Evolutionary conservation across 805 yeast genomes (phyloP), one percentile per base, ranked within the genome.

Genomic region (Hanseniaspora pseudoguilliermondii): DNA sequence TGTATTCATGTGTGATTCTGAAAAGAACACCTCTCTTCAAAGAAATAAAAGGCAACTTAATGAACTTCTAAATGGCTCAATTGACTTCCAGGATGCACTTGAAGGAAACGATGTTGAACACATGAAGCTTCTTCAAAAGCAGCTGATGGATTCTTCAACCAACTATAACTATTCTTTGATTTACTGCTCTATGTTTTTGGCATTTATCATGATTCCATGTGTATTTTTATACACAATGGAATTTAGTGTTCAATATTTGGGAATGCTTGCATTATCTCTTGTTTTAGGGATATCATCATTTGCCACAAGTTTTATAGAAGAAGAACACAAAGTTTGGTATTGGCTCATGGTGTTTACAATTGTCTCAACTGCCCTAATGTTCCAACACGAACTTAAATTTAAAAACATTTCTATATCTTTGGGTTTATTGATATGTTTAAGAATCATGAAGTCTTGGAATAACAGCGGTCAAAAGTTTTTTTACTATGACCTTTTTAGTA

Each of bases 261-360:
- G 35, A 35, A 52, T 47, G 0, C 29, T 55, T 1, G 5, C 56
- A 8, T 9, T 49, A 9, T 61, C 71, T 20, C 44, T 75, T 41
- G 48, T 72, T 0, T 75, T 82, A 54, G 77, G 83, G 2, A 39
- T 73, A 0, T 75, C 86, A 0, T 75, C 83, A 60, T 87, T 90
- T 70, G 96, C 90, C 11, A 87, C 95, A 58, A 90, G 96, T 29
- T 73, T 90, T 57, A 84, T 93, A 18, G 98, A 93, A 64, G 98
- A 93, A 66, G 98, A 93, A 65, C 95, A 93, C 65, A 96, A 90
- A 65, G 67, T 90, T 18, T 93, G 98, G 98, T 93, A 95, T 86
- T 85, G 87, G 82, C 70, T 77, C 23, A 65, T 60, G 5, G 60
- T 63, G 1, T 47, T 61, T 16, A 63, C 67, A 40, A 63, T 38